Evolutionary conservation across 306 rosid species (phyloP), one percentile per base, ranked within the genome.

Genomic region (Parietaria judaica): DNA sequence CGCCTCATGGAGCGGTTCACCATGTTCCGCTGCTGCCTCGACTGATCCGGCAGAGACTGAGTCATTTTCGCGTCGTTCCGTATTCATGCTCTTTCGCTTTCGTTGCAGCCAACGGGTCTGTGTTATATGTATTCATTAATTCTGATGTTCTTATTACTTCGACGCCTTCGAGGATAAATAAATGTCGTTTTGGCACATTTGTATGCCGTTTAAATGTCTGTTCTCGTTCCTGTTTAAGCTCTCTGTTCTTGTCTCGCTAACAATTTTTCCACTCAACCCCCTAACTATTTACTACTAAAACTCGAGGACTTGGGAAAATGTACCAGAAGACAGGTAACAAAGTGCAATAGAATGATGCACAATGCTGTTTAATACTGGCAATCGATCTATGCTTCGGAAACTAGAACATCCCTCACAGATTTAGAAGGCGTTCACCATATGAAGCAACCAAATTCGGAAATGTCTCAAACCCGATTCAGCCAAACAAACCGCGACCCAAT

Each of bases 301-400:
- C 44, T 39, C 7, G 44, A 39, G 15, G 6, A 12, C 14, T 14
- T 6, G 17, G 34, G 6, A 23, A 23, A 58, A 7, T 86, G 76
- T 86, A 77, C 94, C 95, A 86, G 90, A 15, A 84, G 97, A 86
- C 97, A 90, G 95, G 97, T 90, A 84, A 70, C 94, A 51, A 51
- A 59, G 77, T 79, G 88, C 68, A 75, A 68, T 7, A n/a, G 66
- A 38, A 63, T 16, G 4, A 41, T 46, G 73, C 94, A 79, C 78
- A 37, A 72, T 11, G 90, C 88, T 82, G 97, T 90, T 90, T 80
- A 79, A 86, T 66, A 73, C 88, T 77, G 95, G 90, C 51, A 36
- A 67, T 34, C 6, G 7, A 60, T 86, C 38, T 90, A 90, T 82
- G 95, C 97, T 86, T 79, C 92, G 90, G 94, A 86, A 90, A 86